Evolutionary conservation across 1,284 basidiomycete species (phyloP), one percentile per base, ranked within the genome.

Genomic region (Melanopsichium pennsylvanicum): DNA sequence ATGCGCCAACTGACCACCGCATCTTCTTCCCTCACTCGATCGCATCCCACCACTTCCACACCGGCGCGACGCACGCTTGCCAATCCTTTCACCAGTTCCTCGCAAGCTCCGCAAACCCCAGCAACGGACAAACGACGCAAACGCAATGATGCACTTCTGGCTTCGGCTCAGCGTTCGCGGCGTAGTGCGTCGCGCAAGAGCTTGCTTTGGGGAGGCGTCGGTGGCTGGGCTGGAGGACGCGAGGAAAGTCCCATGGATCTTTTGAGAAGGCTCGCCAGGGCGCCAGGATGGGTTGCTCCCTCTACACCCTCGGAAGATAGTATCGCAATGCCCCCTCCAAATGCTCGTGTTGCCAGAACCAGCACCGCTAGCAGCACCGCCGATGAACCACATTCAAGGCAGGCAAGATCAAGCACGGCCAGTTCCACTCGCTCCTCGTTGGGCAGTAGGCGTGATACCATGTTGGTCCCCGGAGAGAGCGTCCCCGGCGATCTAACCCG

Each of bases 211-310:
- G 64, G 64, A 12, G 68, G 68, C 10, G 36, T 72, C 13, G 64
- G 59, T 21, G 64, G 64, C 16, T 72, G 70, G 70, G 70, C 57
- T 4, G 64, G 64, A 15, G 70, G 70, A 26, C 37, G 70, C 2
- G 70, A 72, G 43, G 70, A 72, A 31, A 60, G 56, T 46, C 70
- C 70, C 18, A 62, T 72, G 58, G 70, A 72, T 18, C 47, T 72
- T 13, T 27, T 72, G 12, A 39, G 70, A 18, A 43, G 70, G 11
- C 39, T 72, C 4, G 64, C 70, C 4, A 39, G 70, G 4, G 68
- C 68, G 12, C 68, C 68, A 15, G 62, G 54, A 19, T 70, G 66
- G 39, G 54, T 66, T 2, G 52, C 38, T 2, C 68, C 68, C 12
- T 46, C 57, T 2, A 70, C 68, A n/a, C 68, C 68, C 3, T 55